A percentile compares a stretch with the other conserved stretches of the same genome.
phyloP scores from a whole-genome alignment of 805 yeast species.

The Metschnikowia drakensbergensis region DNA sequence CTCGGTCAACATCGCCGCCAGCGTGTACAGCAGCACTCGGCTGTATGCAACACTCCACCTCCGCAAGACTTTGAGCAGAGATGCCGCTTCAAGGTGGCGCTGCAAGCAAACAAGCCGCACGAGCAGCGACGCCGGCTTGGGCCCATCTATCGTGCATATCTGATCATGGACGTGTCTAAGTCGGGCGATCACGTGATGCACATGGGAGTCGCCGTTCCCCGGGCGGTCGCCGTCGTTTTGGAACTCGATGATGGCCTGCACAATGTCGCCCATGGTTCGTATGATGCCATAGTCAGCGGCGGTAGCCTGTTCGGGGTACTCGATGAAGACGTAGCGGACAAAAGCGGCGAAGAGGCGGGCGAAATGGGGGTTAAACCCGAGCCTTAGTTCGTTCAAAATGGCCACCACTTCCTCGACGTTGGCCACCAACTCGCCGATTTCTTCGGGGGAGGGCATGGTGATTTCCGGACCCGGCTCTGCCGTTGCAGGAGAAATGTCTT shows the following conservation, averaged over 20 bases:
- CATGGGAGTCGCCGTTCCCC: background rate
- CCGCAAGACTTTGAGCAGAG: background rate
- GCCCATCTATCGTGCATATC: background rate
- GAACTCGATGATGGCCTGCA: constrained; percentile 27
- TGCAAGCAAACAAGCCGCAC: background rate
- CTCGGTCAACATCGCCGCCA: background rate
- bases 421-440: constrained; percentile 6
- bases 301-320: constrained; percentile 17
- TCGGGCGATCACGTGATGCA: background rate
- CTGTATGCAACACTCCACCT: background rate
- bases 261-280: constrained; percentile 16
- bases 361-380: constrained; percentile 22
- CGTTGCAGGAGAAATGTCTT: no score
- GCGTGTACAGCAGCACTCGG: background rate
- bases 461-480: no score
- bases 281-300: constrained; percentile 24
- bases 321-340: constrained; percentile 20
- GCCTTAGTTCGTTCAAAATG: constrained; percentile 24
- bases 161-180: background rate
- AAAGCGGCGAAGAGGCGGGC: constrained; percentile 24
- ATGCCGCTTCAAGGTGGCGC: background rate
- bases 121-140: background rate
- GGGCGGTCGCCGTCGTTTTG: constrained; percentile 21
- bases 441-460: background rate
- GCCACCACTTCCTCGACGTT: constrained; percentile 20